phyloP scores from a whole-genome alignment of 164 flowering plant genomes.

The Aristolochia californica region DNA sequence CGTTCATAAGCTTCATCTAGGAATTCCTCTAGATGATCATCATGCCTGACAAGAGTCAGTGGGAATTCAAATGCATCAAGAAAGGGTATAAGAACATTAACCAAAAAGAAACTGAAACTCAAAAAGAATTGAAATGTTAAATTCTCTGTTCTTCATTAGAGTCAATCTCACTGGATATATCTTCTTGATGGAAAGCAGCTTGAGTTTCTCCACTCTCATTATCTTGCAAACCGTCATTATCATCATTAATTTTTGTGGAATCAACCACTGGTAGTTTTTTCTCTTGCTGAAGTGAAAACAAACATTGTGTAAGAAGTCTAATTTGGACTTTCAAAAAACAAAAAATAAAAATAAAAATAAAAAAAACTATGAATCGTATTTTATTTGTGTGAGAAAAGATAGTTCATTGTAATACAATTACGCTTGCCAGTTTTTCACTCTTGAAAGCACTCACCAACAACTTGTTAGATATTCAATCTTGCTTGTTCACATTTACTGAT shows the following conservation, averaged over 20 bases:
- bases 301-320: too few species aligned
- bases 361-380: too few species aligned
- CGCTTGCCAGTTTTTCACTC: neutral
- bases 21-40: conserved; percentile 55
- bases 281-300: conserved; percentile 45
- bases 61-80: neutral
- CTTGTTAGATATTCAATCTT: too few species aligned
- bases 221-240: conserved; percentile 22
- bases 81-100: neutral
- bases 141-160: conserved; percentile 73
- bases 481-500: too few species aligned
- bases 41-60: conserved; percentile 33
- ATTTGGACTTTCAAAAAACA: too few species aligned
- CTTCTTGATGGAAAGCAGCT: conserved; percentile 17
- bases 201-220: conserved; percentile 42
- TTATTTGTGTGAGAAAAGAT: too few species aligned
- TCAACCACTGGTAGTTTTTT: conserved; percentile 71
- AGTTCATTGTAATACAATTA: neutral
- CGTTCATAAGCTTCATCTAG: conserved; percentile 81
- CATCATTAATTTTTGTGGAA: conserved; percentile 48
- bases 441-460: too few species aligned
- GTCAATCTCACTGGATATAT: conserved; percentile 47
- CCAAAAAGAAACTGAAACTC: neutral
- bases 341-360: too few species aligned
- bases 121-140: conserved; percentile 19